Evolutionary conservation across 352 stramenopile genomes (phyloP).

Genomic region (Peronospora belbahrii): DNA sequence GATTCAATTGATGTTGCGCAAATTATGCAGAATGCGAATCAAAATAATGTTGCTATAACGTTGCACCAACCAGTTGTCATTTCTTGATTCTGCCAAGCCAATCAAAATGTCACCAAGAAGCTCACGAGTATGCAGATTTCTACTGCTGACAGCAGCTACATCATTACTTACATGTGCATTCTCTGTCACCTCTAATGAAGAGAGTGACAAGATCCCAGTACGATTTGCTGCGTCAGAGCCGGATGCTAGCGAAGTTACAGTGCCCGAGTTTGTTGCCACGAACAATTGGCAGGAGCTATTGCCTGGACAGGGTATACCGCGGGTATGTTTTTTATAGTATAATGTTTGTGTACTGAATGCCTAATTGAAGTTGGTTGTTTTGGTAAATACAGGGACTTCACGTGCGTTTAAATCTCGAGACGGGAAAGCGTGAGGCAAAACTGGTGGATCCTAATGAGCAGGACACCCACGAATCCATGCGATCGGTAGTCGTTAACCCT

Average conservation of each 20-base stretch:
- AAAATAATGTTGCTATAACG: not conserved
- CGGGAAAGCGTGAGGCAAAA: slow-evolving; percentile 79
- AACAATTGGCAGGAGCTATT: slow-evolving; percentile 62
- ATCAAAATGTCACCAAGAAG: slow-evolving; percentile 6
- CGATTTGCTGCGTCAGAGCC: slow-evolving; percentile 2
- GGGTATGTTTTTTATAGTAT: slow-evolving; percentile 21
- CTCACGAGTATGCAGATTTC: slow-evolving; percentile 13
- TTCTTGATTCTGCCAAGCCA: slow-evolving; percentile 6
- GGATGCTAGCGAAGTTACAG: slow-evolving; percentile 1
- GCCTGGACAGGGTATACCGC: slow-evolving; percentile 53
- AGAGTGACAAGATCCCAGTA: slow-evolving; percentile 7
- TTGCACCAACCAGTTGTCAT: not conserved
- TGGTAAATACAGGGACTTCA: slow-evolving; percentile 54
- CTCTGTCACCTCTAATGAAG: not conserved
- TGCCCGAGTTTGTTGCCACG: slow-evolving; percentile 42
- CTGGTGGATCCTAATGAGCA: slow-evolving; percentile 43
- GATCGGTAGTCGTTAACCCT: slow-evolving; percentile 28
- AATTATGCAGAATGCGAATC: too few species aligned
- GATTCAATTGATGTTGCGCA: too few species aligned
- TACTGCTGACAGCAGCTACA: slow-evolving; percentile 14
- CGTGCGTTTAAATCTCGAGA: slow-evolving; percentile 75
- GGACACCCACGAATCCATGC: slow-evolving; percentile 23
- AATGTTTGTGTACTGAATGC: not conserved
- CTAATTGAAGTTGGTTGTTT: slow-evolving; percentile 4
- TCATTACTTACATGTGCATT: slow-evolving; percentile 6